These are phyloP conservation scores for Penicillium herquei DNA, from an alignment of 495 filamentous ascomycete species.

Conservation along the genomic window DNA sequence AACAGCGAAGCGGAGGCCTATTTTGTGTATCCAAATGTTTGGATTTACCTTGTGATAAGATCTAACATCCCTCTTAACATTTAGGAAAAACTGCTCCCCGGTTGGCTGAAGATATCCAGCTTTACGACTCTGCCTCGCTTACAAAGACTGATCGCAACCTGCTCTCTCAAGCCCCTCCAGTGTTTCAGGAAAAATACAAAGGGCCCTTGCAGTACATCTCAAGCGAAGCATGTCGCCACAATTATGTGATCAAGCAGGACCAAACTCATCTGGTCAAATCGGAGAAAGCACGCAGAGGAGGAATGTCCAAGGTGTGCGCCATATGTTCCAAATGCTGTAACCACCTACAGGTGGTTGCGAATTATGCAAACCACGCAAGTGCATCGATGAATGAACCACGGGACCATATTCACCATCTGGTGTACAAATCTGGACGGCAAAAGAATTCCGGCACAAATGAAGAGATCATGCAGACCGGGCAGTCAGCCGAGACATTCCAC, in stretches of 20 bases:
- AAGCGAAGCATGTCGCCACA: slow-evolving; percentile 53
- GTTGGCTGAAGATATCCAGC: slow-evolving; percentile 55
- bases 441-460: slow-evolving; percentile 19
- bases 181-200: slow-evolving; percentile 32
- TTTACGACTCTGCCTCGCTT: slow-evolving; percentile 54
- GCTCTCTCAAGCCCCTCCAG: slow-evolving; percentile 51
- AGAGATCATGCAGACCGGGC: slow-evolving; percentile 33
- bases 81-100: slow-evolving; percentile 64
- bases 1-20: not conserved
- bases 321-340: slow-evolving; percentile 56
- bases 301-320: slow-evolving; percentile 49
- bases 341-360: slow-evolving; percentile 53
- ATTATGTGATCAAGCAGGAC: slow-evolving; percentile 50
- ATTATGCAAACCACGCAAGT: slow-evolving; percentile 26
- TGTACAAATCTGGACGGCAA: slow-evolving; percentile 39
- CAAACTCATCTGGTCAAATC: slow-evolving; percentile 48
- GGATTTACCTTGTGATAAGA: no score
- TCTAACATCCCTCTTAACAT: slow-evolving; percentile 5
- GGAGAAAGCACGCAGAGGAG: slow-evolving; percentile 34
- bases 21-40: no score
- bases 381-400: slow-evolving; percentile 2
- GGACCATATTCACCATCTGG: slow-evolving; percentile 48
- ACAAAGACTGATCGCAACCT: slow-evolving; percentile 49
- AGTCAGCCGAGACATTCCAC: slow-evolving; percentile 37
- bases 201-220: slow-evolving; percentile 33